These are phyloP conservation scores for Verticillium zaregamsianum DNA, from an alignment of 2,329 filamentous ascomycete genomes.

Conservation along the genomic window DNA sequence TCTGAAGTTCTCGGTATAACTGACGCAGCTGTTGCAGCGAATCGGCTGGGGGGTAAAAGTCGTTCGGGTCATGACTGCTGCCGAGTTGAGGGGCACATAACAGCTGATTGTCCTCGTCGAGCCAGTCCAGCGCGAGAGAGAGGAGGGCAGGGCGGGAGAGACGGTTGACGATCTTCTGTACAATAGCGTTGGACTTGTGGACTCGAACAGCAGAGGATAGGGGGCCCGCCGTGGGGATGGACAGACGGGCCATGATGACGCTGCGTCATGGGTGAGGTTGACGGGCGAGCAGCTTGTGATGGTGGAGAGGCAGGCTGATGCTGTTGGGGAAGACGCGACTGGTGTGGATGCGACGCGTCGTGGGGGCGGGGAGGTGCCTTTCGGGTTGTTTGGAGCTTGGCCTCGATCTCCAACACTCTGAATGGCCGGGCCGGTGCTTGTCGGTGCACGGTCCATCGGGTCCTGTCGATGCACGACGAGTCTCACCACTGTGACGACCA, in stretches of 20 bases:
- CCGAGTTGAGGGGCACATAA: conserved; percentile 50
- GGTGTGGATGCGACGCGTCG: neutral
- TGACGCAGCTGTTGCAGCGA: conserved; percentile 64
- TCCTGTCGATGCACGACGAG: neutral
- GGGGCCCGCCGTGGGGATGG: conserved; percentile 66
- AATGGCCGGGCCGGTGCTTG: neutral
- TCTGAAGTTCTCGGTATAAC: conserved; percentile 57
- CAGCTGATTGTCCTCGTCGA: conserved; percentile 60
- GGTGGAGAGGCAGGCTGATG: too few relatives aligned
- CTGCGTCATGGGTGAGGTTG: conserved; percentile 1
- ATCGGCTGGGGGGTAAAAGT: conserved; percentile 64
- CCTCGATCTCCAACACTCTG: neutral
- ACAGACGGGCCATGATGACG: conserved; percentile 47
- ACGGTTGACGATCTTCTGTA: conserved; percentile 63
- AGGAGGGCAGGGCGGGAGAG: conserved; percentile 70
- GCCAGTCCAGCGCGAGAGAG: conserved; percentile 71
- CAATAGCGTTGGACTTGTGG: conserved; percentile 57
- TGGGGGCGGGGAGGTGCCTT: neutral
- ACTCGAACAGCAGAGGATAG: conserved; percentile 69
- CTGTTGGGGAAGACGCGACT: neutral
- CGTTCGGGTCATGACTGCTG: conserved; percentile 55
- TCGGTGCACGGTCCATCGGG: neutral
- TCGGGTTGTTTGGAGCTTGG: neutral
- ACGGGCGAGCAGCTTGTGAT: neutral
- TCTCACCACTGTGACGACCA: neutral